These are phyloP conservation scores for Diaporthe sp. DNA, from an alignment of 2,329 filamentous ascomycete species.

Conservation along the genomic window DNA sequence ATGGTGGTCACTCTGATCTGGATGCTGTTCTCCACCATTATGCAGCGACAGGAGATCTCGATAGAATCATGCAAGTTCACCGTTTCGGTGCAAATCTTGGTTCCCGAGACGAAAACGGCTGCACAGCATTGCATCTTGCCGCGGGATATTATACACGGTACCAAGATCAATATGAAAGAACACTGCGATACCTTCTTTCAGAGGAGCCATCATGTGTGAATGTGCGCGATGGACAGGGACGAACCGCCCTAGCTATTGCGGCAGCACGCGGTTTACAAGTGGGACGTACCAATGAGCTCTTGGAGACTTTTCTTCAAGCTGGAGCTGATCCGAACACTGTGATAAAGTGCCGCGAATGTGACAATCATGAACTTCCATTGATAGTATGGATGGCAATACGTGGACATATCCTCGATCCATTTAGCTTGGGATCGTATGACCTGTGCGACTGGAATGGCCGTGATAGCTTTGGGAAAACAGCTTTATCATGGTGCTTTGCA, in stretches of 20 bases:
- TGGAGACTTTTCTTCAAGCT: background rate
- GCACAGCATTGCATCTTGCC: background rate
- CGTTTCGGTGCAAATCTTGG: background rate
- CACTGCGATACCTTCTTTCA: background rate
- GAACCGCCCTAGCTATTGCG: background rate
- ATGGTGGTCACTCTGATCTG: no score
- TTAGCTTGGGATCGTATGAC: background rate
- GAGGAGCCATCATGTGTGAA: background rate
- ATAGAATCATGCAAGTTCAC: no score
- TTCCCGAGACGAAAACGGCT: background rate
- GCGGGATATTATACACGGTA: background rate
- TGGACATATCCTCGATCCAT: rapidly evolving
- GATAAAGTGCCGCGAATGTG: background rate
- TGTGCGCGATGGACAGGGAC: background rate
- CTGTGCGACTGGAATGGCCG: background rate
- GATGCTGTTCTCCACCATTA: background rate
- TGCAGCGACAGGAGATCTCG: background rate
- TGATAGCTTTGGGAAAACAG: background rate
- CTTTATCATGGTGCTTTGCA: background rate
- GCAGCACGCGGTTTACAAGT: no score
- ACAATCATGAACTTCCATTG: background rate
- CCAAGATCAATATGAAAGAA: no score
- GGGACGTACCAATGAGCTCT: no score
- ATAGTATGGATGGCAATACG: background rate
- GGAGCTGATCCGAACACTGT: background rate